Evolutionary conservation across 2,329 filamentous ascomycete species (phyloP).

Genomic region (Calonectria multiphialidica): DNA sequence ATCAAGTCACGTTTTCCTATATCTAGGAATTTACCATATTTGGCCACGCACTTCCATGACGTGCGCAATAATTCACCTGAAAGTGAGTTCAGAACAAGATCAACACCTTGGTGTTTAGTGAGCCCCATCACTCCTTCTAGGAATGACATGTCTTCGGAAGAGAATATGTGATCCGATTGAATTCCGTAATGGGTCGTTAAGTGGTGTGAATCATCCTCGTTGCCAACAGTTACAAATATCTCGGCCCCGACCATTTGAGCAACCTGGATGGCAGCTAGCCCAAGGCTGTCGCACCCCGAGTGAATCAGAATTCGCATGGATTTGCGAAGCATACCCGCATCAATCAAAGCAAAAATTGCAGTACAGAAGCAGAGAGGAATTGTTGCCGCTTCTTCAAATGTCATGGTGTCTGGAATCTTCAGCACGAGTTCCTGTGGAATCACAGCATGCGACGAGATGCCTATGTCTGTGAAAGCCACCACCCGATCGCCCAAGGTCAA

Average conservation of each 20-base stretch:
- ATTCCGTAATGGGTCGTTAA: background rate
- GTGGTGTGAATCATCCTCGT: background rate
- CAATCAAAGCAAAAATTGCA: no score
- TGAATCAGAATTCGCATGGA: background rate
- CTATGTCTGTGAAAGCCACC: no score
- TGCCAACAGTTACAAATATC: background rate
- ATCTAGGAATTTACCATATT: background rate
- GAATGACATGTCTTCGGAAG: background rate
- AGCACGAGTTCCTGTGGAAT: no score
- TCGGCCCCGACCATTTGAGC: background rate
- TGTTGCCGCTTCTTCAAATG: no score
- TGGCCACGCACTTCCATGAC: background rate
- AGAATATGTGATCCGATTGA: background rate
- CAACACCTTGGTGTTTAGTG: background rate
- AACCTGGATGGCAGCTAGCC: background rate
- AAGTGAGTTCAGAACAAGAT: background rate
- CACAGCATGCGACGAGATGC: no score
- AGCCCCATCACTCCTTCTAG: background rate
- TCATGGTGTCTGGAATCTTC: no score
- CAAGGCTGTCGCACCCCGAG: constrained; percentile 1
- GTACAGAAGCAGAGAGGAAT: no score
- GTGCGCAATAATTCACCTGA: background rate
- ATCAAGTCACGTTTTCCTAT: background rate
- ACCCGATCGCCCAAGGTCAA: no score
- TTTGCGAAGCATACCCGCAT: no score